These are phyloP conservation scores for Prosopis cineraria DNA, from an alignment of 306 rosid species.

Conservation along the genomic window DNA sequence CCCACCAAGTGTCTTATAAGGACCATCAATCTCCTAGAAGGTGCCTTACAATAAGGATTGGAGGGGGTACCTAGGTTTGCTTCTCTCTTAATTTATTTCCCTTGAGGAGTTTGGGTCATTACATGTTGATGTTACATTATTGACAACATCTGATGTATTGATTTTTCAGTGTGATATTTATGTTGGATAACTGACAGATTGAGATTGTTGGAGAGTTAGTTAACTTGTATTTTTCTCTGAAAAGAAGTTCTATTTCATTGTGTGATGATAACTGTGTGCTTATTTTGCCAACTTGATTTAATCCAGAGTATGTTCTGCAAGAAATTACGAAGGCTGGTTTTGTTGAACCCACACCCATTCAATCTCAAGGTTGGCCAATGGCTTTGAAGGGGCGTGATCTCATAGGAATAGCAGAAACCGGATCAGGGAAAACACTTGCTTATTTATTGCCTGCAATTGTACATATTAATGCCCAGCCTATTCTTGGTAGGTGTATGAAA, in stretches of 20 bases:
- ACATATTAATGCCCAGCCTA: constrained; percentile 98
- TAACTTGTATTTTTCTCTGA: neutral
- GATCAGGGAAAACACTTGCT: constrained; percentile 98
- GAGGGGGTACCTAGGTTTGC: neutral
- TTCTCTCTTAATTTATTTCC: neutral
- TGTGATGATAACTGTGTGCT: constrained; percentile 15
- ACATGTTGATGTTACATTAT: neutral
- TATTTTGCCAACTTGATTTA: constrained; percentile 28
- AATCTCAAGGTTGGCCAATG: constrained; percentile 99
- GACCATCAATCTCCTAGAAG: too few relatives aligned
- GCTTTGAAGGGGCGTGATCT: constrained; percentile 97
- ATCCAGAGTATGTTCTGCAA: constrained; percentile 82
- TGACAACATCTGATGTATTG: neutral
- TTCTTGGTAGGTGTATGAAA: constrained; percentile 58
- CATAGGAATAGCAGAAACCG: constrained; percentile 98
- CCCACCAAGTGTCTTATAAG: too few relatives aligned
- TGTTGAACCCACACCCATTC: constrained; percentile 95
- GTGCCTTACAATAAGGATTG: too few relatives aligned
- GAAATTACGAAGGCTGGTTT: constrained; percentile 90
- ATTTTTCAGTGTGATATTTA: neutral
- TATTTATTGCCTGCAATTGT: constrained; percentile 95
- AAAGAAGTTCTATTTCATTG: constrained; percentile 7
- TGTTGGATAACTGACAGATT: neutral
- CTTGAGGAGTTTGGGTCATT: neutral
- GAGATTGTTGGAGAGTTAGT: neutral